These are phyloP conservation scores for Ceratobasidium sp. DNA, from an alignment of 1,284 basidiomycete species.

Conservation along the genomic window DNA sequence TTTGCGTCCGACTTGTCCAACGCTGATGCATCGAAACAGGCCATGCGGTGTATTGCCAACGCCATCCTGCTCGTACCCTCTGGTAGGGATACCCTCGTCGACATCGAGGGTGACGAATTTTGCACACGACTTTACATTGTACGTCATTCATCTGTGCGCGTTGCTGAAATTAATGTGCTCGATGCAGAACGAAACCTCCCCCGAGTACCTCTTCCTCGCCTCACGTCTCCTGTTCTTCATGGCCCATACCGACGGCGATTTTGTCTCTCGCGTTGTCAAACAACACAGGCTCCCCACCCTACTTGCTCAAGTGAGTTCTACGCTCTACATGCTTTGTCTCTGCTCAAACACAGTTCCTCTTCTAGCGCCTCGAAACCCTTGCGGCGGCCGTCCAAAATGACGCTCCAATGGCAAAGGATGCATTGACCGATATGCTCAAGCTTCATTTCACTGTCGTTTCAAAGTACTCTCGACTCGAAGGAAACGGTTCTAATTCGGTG, in stretches of 20 bases:
- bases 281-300: conserved; percentile 68
- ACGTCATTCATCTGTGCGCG: conserved; percentile 50
- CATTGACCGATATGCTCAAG: conserved; percentile 82
- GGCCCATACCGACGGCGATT: conserved; percentile 62
- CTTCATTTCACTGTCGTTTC: conserved; percentile 80
- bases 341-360: neutral
- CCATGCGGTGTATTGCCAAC: conserved; percentile 81
- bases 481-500: conserved; percentile 48
- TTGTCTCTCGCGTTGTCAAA: conserved; percentile 73
- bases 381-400: conserved; percentile 59
- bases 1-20: conserved; percentile 46
- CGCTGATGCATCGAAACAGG: conserved; percentile 63
- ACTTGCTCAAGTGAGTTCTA: conserved; percentile 58
- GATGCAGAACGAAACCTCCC: conserved; percentile 64
- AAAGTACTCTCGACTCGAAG: conserved; percentile 68
- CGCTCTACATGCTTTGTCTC: neutral
- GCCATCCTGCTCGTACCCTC: conserved; percentile 76
- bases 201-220: conserved; percentile 78
- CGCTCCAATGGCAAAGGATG: conserved; percentile 73
- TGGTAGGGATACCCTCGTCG: conserved; percentile 71
- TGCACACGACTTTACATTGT: conserved; percentile 75
- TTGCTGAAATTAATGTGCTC: conserved; percentile 40
- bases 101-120: conserved; percentile 70
- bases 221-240: conserved; percentile 82
- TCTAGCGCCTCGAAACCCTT: conserved; percentile 49